Conservation (phyloP, 1,139 yeast species). For the Nakaseomyces uthaithaninus region DNA sequence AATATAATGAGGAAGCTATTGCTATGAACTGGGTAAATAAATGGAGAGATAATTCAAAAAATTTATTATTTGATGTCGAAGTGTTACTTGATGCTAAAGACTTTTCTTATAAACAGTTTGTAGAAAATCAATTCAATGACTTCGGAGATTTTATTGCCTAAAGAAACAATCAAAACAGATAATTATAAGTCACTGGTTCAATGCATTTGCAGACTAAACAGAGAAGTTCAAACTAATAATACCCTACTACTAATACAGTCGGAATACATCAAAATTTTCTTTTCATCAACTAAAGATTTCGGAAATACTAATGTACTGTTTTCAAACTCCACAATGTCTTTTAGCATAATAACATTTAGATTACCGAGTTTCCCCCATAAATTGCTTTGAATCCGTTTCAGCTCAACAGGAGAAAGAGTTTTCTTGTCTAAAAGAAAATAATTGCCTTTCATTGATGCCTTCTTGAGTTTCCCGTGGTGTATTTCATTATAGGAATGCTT, state of each 20-base stretch:
- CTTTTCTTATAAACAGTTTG: slow-evolving; percentile 18
- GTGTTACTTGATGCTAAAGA: slow-evolving; percentile 15
- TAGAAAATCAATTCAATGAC: slow-evolving; percentile 11
- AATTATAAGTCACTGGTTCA: no score
- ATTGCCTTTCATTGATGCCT: background rate
- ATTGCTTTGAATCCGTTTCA: background rate
- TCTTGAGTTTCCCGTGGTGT: no score
- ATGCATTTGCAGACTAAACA: background rate
- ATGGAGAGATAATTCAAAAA: slow-evolving; percentile 50
- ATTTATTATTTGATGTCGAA: slow-evolving; percentile 23
- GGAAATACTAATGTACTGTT: slow-evolving; percentile 19
- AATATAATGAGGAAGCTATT: slow-evolving; percentile 44
- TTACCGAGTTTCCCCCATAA: slow-evolving; percentile 13
- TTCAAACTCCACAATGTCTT: slow-evolving; percentile 11
- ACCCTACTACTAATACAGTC: background rate
- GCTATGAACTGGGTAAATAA: slow-evolving; percentile 62
- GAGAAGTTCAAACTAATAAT: background rate
- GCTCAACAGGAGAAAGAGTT: background rate
- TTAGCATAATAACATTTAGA: slow-evolving; percentile 17
- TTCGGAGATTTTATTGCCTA: slow-evolving; percentile 8
- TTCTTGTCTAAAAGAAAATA: background rate
- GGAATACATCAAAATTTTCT: slow-evolving; percentile 13
- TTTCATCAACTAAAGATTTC: slow-evolving; percentile 15
- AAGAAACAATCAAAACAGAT: background rate
- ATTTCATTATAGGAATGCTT: no score